These are phyloP conservation scores for Trichoderma gracile DNA, from an alignment of 2,329 filamentous ascomycete species.

Conservation along the genomic window DNA sequence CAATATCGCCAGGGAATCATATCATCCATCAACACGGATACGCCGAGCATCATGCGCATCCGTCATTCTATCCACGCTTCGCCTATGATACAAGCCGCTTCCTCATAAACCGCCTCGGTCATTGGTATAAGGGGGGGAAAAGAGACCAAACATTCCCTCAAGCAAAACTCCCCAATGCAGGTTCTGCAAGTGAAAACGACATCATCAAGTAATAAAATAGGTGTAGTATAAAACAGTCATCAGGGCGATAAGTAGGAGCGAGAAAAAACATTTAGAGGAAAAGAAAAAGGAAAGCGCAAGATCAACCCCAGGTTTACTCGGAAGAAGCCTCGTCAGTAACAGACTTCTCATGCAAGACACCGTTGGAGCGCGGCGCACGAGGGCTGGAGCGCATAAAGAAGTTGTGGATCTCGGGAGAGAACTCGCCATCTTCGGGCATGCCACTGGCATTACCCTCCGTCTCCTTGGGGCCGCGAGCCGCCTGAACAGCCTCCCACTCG, in stretches of 20 bases:
- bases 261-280: background rate
- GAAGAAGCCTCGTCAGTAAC: constrained; percentile 21
- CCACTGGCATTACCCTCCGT: constrained; percentile 41
- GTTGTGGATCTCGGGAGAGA: constrained; percentile 54
- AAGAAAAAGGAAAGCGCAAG: background rate
- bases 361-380: constrained; percentile 20
- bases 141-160: no score
- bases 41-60: no score
- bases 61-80: no score
- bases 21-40: no score
- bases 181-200: no score
- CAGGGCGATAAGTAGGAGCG: background rate
- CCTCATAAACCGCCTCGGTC: background rate
- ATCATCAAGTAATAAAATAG: no score
- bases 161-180: no score
- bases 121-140: no score
- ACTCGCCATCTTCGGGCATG: constrained; percentile 50
- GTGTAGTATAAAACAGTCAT: no score
- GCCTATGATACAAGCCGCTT: background rate
- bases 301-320: constrained; percentile 20
- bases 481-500: constrained; percentile 60
- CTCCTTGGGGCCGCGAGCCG: constrained; percentile 51
- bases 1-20: no score
- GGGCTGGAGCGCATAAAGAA: constrained; percentile 53
- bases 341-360: constrained; percentile 37